Evolutionary conservation across 2,329 filamentous ascomycete species (phyloP), one percentile per base, ranked within the genome.

Genomic region (Dactylellina leptospora): DNA sequence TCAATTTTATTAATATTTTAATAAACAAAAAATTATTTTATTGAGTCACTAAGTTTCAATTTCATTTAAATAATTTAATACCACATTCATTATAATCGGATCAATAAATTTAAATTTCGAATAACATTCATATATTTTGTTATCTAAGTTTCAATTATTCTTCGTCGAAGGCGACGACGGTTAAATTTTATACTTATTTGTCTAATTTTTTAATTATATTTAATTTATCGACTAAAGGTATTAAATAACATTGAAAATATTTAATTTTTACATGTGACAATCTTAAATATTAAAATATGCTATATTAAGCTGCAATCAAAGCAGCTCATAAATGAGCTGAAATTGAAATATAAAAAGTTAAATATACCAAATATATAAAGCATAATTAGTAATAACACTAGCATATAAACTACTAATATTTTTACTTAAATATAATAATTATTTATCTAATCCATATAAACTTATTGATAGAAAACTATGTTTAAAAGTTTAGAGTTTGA

Each of bases 191-290:
- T 50, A 50, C 28, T 33, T 33, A 20, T 50, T 42, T 55, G 18
- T 42, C 51, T 33, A 55, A 6, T 50, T 40, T 42, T 55, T 55
- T 20, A 25, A 40, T 55, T 55, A 55, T 13, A 25, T n/a, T 55
- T 55, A 55, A 40, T 23, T 55, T 55, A n/a, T 8, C 18, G 16
- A 53, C 27, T 33, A 53, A 45, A 45, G 18, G 42, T 6, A 8
- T 6, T 33, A 33, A 33, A 45, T 20, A 10, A 45, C 23, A 20
- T 45, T 8, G 4, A 45, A n/a, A 22, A 45, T 45, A 45, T 13
- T 10, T 45, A 22, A 45, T 50, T 50, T n/a, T 50, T 51, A 30
- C 27, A 27, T n/a, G 47, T n/a, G 47, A 51, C 16, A 22, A 33
- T 51, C 22, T 51, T 51, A 51, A 51, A 28, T 51, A 4, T 42